phyloP scores from a whole-genome alignment of 208 protist genomes.

The Angomonas deanei region DNA sequence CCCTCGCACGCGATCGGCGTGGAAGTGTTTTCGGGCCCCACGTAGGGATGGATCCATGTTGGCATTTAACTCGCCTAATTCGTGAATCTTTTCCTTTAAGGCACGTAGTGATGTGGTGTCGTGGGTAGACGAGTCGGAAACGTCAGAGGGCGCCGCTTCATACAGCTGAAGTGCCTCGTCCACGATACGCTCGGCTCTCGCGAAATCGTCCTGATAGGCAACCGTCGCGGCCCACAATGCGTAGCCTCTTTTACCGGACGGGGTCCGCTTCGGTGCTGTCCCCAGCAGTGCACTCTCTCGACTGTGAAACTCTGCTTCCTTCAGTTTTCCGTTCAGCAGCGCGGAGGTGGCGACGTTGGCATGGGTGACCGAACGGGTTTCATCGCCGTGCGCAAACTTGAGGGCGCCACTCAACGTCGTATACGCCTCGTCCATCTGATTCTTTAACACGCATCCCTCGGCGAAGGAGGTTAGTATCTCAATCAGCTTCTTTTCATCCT shows the following conservation, averaged over 20 bases:
- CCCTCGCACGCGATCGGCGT: conserved; percentile 49
- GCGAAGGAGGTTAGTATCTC: conserved; percentile 74
- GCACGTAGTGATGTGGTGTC: conserved; percentile 20
- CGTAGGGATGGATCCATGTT: conserved; percentile 13
- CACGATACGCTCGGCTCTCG: conserved; percentile 51
- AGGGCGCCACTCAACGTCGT: conserved; percentile 40
- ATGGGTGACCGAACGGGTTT: conserved; percentile 40
- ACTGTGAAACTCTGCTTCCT: conserved; percentile 74
- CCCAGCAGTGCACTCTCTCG: conserved; percentile 62
- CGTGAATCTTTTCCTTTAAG: conserved; percentile 15
- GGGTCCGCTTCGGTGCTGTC: conserved; percentile 12
- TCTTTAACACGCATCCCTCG: conserved; percentile 43
- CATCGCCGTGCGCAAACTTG: conserved; percentile 70
- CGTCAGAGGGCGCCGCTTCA: conserved; percentile 4
- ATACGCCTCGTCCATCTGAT: conserved; percentile 48
- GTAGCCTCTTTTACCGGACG: conserved; percentile 30
- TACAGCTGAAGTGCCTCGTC: conserved; percentile 51
- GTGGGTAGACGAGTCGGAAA: not conserved
- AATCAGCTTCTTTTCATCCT: conserved; percentile 73
- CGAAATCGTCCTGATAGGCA: conserved; percentile 80
- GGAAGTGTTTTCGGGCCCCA: conserved; percentile 18
- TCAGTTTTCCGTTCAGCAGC: conserved; percentile 55
- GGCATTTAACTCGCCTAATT: not conserved
- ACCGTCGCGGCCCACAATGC: conserved; percentile 64
- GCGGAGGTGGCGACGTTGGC: conserved; percentile 54